These are phyloP conservation scores for Populus hybrid DNA, from an alignment of 441 rosid species.

Conservation along the genomic window DNA sequence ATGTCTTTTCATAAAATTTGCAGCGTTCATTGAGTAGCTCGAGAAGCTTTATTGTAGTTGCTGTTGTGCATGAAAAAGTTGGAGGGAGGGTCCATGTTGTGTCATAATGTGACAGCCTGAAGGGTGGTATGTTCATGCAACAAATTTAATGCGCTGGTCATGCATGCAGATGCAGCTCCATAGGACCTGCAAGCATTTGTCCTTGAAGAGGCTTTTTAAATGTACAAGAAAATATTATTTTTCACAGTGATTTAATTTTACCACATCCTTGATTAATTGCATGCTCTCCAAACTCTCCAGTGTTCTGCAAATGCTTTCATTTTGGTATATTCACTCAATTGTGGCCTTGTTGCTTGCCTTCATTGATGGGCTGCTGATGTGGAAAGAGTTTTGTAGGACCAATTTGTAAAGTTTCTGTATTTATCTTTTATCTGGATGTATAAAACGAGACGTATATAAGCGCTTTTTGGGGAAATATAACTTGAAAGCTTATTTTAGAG, in stretches of 20 bases:
- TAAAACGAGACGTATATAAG: too few species aligned
- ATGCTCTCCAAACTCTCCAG: neutral
- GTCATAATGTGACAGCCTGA: neutral
- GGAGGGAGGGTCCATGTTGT: neutral
- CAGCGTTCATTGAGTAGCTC: constrained; percentile 42
- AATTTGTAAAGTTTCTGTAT: neutral
- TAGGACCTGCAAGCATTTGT: neutral
- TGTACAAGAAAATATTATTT: neutral
- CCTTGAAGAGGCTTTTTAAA: neutral
- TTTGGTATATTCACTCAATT: too few species aligned
- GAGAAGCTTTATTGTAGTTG: constrained; percentile 24
- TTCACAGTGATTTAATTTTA: neutral
- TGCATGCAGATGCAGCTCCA: neutral
- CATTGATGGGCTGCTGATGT: neutral
- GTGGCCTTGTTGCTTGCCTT: neutral
- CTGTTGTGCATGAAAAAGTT: neutral
- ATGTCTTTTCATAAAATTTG: constrained; percentile 14
- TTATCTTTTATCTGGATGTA: too few species aligned
- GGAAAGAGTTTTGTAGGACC: neutral
- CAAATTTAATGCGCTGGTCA: neutral
- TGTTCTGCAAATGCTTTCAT: neutral
- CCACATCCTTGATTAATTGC: neutral
- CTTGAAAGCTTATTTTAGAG: too few species aligned
- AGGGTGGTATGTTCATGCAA: neutral
- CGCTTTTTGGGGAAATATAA: too few species aligned